Evolutionary conservation across 139 green algal species (phyloP).

Genomic region (Pleodorina starrii): DNA sequence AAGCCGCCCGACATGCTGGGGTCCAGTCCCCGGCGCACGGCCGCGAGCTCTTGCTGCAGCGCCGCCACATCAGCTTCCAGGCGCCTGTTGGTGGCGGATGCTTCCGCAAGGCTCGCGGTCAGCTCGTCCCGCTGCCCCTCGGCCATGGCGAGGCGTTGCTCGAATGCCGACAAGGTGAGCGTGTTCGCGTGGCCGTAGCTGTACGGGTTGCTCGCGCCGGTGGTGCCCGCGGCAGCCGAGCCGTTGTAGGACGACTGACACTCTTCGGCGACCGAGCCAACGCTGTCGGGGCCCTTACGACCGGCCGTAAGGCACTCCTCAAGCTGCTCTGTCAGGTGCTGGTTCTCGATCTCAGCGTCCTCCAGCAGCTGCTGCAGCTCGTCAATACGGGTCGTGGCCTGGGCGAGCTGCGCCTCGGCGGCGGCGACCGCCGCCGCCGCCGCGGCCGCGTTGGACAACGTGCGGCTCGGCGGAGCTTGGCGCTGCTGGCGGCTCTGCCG

Average conservation of each 20-base stretch:
- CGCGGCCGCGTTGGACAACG: background rate
- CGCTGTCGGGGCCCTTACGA: slow-evolving; percentile 17
- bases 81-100: background rate
- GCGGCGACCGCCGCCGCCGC: background rate
- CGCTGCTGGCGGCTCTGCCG: background rate
- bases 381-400: slow-evolving; percentile 12
- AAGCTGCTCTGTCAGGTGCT: slow-evolving; percentile 60
- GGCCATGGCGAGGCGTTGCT: slow-evolving; percentile 46
- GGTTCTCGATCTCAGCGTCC: slow-evolving; percentile 57
- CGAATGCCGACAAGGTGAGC: slow-evolving; percentile 33
- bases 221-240: background rate
- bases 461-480: background rate
- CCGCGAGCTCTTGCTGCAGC: background rate
- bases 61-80: slow-evolving; percentile 16
- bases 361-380: slow-evolving; percentile 52
- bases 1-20: background rate
- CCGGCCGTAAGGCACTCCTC: slow-evolving; percentile 41
- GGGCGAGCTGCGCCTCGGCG: slow-evolving; percentile 6
- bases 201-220: slow-evolving; percentile 16
- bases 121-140: slow-evolving; percentile 36
- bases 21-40: background rate
- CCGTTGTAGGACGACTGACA: slow-evolving; percentile 16
- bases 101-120: background rate
- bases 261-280: slow-evolving; percentile 25
- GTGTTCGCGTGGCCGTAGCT: slow-evolving; percentile 20